Base-by-base conservation (phyloP, 2,329 filamentous ascomycete species). In the Ophiocordyceps camponoti-saundersi region DNA sequence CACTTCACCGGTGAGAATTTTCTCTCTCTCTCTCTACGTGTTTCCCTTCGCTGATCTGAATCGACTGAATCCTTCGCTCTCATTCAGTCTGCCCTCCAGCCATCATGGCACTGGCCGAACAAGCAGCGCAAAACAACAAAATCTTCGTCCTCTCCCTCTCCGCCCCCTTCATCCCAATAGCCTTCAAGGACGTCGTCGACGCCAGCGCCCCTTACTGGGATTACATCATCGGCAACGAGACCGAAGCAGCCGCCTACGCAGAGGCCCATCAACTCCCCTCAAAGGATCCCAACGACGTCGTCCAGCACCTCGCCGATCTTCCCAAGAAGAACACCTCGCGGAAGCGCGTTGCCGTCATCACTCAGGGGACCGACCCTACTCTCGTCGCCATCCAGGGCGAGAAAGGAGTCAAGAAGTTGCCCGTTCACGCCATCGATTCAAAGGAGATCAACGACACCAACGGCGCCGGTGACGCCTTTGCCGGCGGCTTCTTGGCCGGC, bases 171-270 rank as follows among this genome's bases (percentile, higher is more conserved):
- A 95, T 98, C 60, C 72, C 83, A 39, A 84, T 94, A 63, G 95
- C 95, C 77, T 98, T 96, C 82, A 95, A 95, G 75, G 89, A 95
- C 45, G 84, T 80, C 53, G 78, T 98, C 44, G 87, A 95, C 66
- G 80, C 80, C 57, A 82, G 85, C 47, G 73, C 87, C 46, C 84
- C 85, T 29, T 95, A 95, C 78, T 93, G 88, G 74, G 89, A 96
- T 70, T 93, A 90, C 68, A 73, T 96, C 51, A 85, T 98, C 64
- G 90, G 89, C 61, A 98, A 98, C 70, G 92, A 98, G 79, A 85
- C 85, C 54, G 92, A 98, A 71, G 90, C 89, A 44, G 77, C 80
- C 56, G 74, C 88, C 48, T 98, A 90, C 68, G 85, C 89, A 53
- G 81, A 88, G 64, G 80, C 80, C 49, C 88, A 95, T 67, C 72